Conservation (phyloP, 2,329 filamentous ascomycete species). For the Cyclaneusma minus region DNA sequence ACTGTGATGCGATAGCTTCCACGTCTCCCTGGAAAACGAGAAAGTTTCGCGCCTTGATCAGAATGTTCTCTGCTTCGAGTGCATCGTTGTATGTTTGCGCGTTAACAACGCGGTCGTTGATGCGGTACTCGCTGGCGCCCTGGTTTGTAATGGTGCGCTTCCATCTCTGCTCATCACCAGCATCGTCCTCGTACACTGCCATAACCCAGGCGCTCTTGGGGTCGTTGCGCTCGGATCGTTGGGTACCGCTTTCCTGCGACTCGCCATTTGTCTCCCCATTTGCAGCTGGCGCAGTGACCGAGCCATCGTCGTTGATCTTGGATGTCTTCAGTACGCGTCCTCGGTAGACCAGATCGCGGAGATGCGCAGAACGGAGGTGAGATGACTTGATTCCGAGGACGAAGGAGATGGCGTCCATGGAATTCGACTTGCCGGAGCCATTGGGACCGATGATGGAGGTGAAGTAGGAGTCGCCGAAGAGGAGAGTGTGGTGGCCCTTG, state of each 20-base stretch:
- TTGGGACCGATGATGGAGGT: constrained; percentile 98
- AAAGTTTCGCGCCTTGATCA: constrained; percentile 97
- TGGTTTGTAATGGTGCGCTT: constrained; percentile 83
- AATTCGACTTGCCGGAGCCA: constrained; percentile 98
- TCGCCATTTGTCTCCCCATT: constrained; percentile 46
- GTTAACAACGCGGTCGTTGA: constrained; percentile 81
- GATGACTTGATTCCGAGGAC: constrained; percentile 97
- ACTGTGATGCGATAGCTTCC: constrained; percentile 90
- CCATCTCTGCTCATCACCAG: constrained; percentile 88
- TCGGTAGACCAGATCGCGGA: constrained; percentile 91
- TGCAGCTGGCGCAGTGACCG: constrained; percentile 31
- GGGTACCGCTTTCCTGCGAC: constrained; percentile 38
- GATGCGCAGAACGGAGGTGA: constrained; percentile 85
- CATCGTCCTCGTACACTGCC: constrained; percentile 97
- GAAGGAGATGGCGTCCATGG: constrained; percentile 99
- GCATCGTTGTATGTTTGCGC: constrained; percentile 89
- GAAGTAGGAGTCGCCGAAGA: constrained; percentile 97
- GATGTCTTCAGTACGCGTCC: constrained; percentile 85
- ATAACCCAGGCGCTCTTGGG: constrained; percentile 97
- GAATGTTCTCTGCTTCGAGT: constrained; percentile 83
- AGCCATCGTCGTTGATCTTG: constrained; percentile 82
- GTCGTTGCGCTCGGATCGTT: constrained; percentile 58
- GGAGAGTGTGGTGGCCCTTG: constrained; percentile 84
- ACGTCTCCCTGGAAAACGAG: constrained; percentile 97
- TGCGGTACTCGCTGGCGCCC: constrained; percentile 87